Conservation (phyloP, 352 stramenopile species). For the Phytophthora hibernalis region DNA sequence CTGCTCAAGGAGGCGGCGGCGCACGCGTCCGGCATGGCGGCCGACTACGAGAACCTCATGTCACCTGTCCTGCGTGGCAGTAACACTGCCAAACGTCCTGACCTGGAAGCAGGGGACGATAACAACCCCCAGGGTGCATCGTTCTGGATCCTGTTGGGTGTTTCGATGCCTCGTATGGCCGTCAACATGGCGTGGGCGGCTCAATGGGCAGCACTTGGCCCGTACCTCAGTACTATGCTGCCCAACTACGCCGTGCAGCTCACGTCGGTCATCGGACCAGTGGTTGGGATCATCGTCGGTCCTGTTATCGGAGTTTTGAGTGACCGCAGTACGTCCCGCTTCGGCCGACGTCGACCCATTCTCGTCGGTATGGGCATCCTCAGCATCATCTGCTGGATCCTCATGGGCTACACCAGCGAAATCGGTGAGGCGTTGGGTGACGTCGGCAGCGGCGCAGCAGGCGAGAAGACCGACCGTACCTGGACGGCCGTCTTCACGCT, state of each 20-base stretch:
- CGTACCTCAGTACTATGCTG: conserved; percentile 54
- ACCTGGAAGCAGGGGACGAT: conserved; percentile 17
- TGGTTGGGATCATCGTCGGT: conserved; percentile 53
- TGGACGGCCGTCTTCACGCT: conserved; percentile 41
- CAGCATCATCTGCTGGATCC: conserved; percentile 44
- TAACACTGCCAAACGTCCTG: conserved; percentile 26
- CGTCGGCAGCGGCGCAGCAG: conserved; percentile 29
- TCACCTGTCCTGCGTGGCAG: conserved; percentile 17
- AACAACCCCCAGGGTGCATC: conserved; percentile 22
- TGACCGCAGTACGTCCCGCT: conserved; percentile 46
- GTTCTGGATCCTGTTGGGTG: conserved; percentile 44
- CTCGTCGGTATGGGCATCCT: conserved; percentile 35
- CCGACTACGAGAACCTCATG: conserved; percentile 34
- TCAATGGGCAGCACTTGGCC: conserved; percentile 55
- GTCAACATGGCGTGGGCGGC: conserved; percentile 65
- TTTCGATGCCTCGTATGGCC: conserved; percentile 55
- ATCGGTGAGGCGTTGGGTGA: conserved; percentile 35
- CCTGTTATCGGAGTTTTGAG: conserved; percentile 46
- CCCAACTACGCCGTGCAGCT: conserved; percentile 52
- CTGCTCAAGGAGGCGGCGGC: conserved; percentile 15
- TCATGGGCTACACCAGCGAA: conserved; percentile 44
- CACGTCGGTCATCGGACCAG: conserved; percentile 52
- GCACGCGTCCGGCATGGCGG: neutral
- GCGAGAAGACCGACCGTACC: conserved; percentile 30
- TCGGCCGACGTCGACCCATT: conserved; percentile 48